Conservation (phyloP, 495 filamentous ascomycete genomes). For the Xylaria longipes region DNA sequence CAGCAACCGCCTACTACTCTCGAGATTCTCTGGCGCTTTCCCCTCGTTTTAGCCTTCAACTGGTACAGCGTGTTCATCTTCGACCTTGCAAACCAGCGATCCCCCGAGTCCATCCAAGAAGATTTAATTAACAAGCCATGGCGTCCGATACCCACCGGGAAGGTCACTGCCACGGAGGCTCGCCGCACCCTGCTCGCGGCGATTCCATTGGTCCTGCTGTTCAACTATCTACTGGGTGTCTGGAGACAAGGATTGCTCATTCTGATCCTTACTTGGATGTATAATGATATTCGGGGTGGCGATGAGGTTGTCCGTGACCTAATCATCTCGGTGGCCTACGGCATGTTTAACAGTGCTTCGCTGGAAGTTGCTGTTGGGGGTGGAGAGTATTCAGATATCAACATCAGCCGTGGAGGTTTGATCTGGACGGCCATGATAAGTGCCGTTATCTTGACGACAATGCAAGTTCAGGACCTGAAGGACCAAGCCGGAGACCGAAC, state of each 20-base stretch:
- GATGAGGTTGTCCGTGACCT: constrained; percentile 55
- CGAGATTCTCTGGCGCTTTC: constrained; percentile 31
- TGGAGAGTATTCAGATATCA: constrained; percentile 16
- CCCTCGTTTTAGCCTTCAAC: constrained; percentile 35
- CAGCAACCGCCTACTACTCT: constrained; percentile 27
- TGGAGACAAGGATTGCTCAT: constrained; percentile 43
- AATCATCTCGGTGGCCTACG: constrained; percentile 52
- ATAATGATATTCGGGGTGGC: constrained; percentile 60
- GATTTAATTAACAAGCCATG: constrained; percentile 66
- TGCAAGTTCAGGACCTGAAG: constrained; percentile 60
- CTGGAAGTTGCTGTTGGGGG: constrained; percentile 34
- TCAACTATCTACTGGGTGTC: constrained; percentile 46
- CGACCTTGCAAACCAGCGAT: constrained; percentile 58
- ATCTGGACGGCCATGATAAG: constrained; percentile 56
- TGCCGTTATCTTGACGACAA: constrained; percentile 54
- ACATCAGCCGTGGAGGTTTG: constrained; percentile 30
- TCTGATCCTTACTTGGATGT: constrained; percentile 53
- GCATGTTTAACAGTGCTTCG: constrained; percentile 43
- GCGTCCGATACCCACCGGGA: constrained; percentile 56
- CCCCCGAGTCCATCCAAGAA: constrained; percentile 52
- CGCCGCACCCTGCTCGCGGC: constrained; percentile 42
- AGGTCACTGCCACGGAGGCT: constrained; percentile 47
- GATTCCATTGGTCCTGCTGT: constrained; percentile 41
- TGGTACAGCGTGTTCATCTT: constrained; percentile 51
- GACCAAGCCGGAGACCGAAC: constrained; percentile 56